These are phyloP conservation scores for Stachybotrys echinatus DNA, from an alignment of 2,329 filamentous ascomycete genomes.

Conservation along the genomic window DNA sequence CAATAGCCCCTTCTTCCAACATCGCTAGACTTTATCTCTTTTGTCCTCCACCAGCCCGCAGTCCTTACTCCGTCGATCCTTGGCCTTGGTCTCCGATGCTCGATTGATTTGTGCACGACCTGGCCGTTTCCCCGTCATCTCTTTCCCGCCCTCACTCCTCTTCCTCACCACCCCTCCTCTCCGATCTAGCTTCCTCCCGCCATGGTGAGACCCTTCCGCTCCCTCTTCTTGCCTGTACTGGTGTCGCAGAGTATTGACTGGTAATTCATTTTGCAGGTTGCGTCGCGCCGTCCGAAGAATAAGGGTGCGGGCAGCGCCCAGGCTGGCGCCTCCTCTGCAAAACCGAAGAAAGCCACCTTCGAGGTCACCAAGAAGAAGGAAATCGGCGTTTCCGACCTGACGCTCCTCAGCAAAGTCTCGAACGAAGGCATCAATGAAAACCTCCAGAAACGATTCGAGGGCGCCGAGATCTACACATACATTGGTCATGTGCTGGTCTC, in stretches of 20 bases:
- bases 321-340: slow-evolving; percentile 41
- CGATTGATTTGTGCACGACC: neutral
- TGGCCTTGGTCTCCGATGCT: neutral
- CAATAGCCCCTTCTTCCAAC: neutral
- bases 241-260: neutral
- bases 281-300: slow-evolving; percentile 35
- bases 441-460: slow-evolving; percentile 95
- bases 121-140: slow-evolving; percentile 12
- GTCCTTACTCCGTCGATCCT: neutral
- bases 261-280: slow-evolving; percentile 23
- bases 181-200: slow-evolving; percentile 13
- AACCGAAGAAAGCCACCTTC: slow-evolving; percentile 93
- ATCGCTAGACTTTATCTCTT: neutral
- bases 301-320: slow-evolving; percentile 31
- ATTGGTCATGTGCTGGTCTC: slow-evolving; percentile 99
- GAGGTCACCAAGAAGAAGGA: slow-evolving; percentile 98
- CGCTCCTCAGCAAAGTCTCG: slow-evolving; percentile 94
- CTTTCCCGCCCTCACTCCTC: slow-evolving; percentile 6
- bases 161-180: slow-evolving; percentile 7
- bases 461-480: slow-evolving; percentile 98
- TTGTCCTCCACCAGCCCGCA: neutral
- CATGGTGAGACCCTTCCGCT: slow-evolving; percentile 26
- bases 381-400: slow-evolving; percentile 96
- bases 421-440: slow-evolving; percentile 99
- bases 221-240: slow-evolving; percentile 3